Conservation (phyloP, 1,284 basidiomycete genomes). For the Paramarasmius palmivorus region DNA sequence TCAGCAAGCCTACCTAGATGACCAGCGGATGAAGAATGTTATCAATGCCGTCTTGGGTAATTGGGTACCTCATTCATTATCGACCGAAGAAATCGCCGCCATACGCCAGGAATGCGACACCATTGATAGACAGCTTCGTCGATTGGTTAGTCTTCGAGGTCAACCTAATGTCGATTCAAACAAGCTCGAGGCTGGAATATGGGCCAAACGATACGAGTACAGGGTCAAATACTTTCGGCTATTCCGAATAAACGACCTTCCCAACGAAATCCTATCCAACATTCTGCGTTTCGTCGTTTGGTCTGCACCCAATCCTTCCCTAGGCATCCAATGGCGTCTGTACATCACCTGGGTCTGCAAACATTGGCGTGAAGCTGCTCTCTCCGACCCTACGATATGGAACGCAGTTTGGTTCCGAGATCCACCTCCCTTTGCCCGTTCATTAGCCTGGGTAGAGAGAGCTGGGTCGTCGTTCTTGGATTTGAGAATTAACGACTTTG, state of each 20-base stretch:
- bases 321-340: slow-evolving; percentile 41
- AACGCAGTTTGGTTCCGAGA: slow-evolving; percentile 60
- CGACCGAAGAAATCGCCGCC: slow-evolving; percentile 21
- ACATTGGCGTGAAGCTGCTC: slow-evolving; percentile 50
- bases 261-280: slow-evolving; percentile 59
- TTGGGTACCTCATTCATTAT: slow-evolving; percentile 26
- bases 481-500: slow-evolving; percentile 51
- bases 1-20: slow-evolving; percentile 9
- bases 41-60: slow-evolving; percentile 15
- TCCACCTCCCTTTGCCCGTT: slow-evolving; percentile 44
- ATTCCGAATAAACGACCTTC: slow-evolving; percentile 63
- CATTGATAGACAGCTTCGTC: slow-evolving; percentile 24
- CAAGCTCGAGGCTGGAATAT: slow-evolving; percentile 28
- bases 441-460: slow-evolving; percentile 53
- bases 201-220: slow-evolving; percentile 30
- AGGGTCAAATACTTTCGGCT: slow-evolving; percentile 35
- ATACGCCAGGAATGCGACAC: slow-evolving; percentile 22
- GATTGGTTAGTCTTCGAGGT: slow-evolving; percentile 21
- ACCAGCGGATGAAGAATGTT: slow-evolving; percentile 6
- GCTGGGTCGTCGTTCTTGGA: slow-evolving; percentile 53
- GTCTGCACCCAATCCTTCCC: slow-evolving; percentile 35
- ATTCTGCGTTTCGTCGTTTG: slow-evolving; percentile 61
- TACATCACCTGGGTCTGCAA: slow-evolving; percentile 58
- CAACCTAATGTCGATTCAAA: slow-evolving; percentile 17
- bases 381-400: slow-evolving; percentile 57